Base-by-base conservation (phyloP, 257 asterid genomes). In the Rubia yunnanensis region DNA sequence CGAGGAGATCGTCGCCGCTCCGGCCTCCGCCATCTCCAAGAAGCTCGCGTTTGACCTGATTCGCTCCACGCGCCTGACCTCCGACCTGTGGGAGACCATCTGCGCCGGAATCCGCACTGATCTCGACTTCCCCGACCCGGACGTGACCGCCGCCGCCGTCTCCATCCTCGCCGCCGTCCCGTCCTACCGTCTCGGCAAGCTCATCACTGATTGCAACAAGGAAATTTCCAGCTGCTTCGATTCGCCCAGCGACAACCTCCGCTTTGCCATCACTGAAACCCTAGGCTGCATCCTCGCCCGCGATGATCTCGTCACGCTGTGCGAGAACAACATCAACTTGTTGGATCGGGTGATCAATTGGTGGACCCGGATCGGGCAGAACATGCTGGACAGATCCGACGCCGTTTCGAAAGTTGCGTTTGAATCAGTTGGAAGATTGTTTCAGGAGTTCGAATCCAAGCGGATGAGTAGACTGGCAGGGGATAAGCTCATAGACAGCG, bases 401-500 rank as follows among this genome's bases (percentile, higher is more conserved):
- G 68, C 76, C 1, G 97, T 87, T 46, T 84, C 95, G 0, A 87
- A 85, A 68, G 90, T 87, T 9, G 95, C 97, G 14, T 90, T 87
- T 61, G 97, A 87, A 68, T 84, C 95, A 14, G 79, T 89, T 1
- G 95, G 95, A 20, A 82, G 86, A 28, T 73, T 90, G 71, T 90
- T 90, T 78, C 97, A 87, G 78, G 95, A 90, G 77, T 85, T 90
- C 36, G 97, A 90, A 63, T 84, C 97, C 0, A 90, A 90, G 74
- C 77, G 92, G 70, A 87, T 87, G 97, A 90, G 97, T 54, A 79
- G 97, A 38, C 83, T 90, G 49, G 97, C 97, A 1, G 95, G 97
- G 8, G 97, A 90, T 77, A 90, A 90, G 78, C 82, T 90, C n/a
- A 85, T 90, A 32, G 95, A 84, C 77, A 90, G 90, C 52, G 97